Evolutionary conservation across 371 early-diverging fungal species (phyloP).

Genomic region (Rhizopus microsporus): DNA sequence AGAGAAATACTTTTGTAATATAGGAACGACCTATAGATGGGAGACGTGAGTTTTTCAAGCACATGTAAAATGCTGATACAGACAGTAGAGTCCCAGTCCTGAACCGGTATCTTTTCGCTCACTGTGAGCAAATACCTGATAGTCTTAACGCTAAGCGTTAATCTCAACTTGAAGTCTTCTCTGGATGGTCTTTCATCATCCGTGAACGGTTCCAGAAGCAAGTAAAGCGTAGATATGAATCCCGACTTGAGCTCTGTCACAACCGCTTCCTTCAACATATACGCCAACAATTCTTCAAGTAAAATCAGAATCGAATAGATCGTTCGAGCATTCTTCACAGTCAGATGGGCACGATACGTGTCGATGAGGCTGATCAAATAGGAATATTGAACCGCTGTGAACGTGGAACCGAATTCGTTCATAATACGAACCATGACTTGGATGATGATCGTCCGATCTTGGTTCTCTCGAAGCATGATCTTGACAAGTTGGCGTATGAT

Average conservation of each 20-base stretch:
- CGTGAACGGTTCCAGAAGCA: constrained; percentile 41
- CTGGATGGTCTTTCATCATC: constrained; percentile 11
- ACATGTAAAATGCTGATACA: constrained; percentile 2
- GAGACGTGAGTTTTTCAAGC: not conserved
- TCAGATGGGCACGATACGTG: constrained; percentile 17
- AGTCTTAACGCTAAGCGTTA: constrained; percentile 57
- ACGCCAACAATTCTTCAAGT: constrained; percentile 41
- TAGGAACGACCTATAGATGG: constrained; percentile 53
- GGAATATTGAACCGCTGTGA: constrained; percentile 61
- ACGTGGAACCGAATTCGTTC: constrained; percentile 64
- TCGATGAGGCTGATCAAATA: constrained; percentile 58
- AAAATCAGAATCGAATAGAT: constrained; percentile 40
- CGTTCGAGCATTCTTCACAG: constrained; percentile 25
- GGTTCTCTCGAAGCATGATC: constrained; percentile 53
- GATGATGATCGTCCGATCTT: constrained; percentile 38
- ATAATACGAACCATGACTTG: constrained; percentile 52
- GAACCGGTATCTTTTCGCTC: constrained; percentile 42
- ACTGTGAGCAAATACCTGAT: constrained; percentile 58
- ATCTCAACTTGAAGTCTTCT: constrained; percentile 24
- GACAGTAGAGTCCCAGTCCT: constrained; percentile 66
- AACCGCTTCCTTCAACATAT: constrained; percentile 42
- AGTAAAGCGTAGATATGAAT: constrained; percentile 41
- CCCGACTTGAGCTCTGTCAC: constrained; percentile 54
- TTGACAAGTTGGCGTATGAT: constrained; percentile 63
- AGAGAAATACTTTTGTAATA: constrained; percentile 66